Evolutionary conservation across 257 asterid species (phyloP), one percentile per base, ranked within the genome.

Genomic region (Asclepias syriaca): DNA sequence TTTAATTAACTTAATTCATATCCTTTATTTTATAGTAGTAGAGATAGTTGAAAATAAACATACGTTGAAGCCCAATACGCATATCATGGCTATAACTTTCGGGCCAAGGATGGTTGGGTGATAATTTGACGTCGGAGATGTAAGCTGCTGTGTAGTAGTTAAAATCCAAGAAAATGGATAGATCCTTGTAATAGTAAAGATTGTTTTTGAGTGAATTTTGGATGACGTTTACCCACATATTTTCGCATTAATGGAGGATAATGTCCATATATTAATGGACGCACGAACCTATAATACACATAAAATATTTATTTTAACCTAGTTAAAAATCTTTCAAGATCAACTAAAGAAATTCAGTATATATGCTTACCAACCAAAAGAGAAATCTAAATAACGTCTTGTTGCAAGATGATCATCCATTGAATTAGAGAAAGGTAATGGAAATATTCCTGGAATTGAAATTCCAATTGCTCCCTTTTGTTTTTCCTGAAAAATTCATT

Each of bases 101-200:
- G 2, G 22, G 24, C 7, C 11, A 16, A 1, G 22, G 3, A 43
- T 0, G 8, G 11, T 6, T 6, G 1, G 48, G 48, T 43, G 58
- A 11, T 19, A 5, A 6, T 0, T n/a, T 10, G 1, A 8, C 0
- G 13, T 55, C 2, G 0, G 5, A n/a, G 22, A 13, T 37, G 24
- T 24, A 72, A 6, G 0, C 0, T 1, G 60, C 18, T 2, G 37
- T 59, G 19, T 72, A 72, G 16, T 72, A 72, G 12, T 72, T 72
- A 3, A 3, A 60, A 5, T 5, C 77, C 77, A 22, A 74, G 16
- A 37, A 74, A 74, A 37, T 72, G 69, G n/a, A 43, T 48, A 61
- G 75, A 72, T 15, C 75, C 61, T 9, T 13, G 49, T 29, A 60
- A 29, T 3, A 72, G 18, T 8, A 5, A 0, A 18, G 58, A 53